Evolutionary conservation across 306 rosid genomes (phyloP), one percentile per base, ranked within the genome.

Genomic region (Malus orientalis): DNA sequence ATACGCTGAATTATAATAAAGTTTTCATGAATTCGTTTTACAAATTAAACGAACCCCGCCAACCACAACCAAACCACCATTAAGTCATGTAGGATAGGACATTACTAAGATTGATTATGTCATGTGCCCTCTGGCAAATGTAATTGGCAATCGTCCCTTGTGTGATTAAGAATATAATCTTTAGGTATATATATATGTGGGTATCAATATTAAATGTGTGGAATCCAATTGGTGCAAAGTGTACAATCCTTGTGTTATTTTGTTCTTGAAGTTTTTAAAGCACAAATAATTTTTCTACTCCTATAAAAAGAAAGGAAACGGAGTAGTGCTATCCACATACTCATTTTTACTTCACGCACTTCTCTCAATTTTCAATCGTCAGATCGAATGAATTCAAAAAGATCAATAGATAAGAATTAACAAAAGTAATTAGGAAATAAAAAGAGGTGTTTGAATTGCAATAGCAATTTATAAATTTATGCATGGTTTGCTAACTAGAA

Each of bases 111-210:
- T 44, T 14, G 30, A 22, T 57, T 61, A 74, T 64, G 45, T 19
- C 78, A 62, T 74, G 45, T 29, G 61, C 69, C n/a, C 59, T 45
- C 62, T 44, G 69, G 45, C 47, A 74, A 74, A n/a, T 69, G 20
- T 15, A 60, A 44, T 60, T 74, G 69, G 36, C 69, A 62, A 29
- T 61, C 36, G 42, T 5, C 8, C 33, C 33, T 42, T 44, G n/a
- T 18, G 20, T 74, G 59, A 74, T 61, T 45, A 44, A 29, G 59
- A 45, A 29, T 44, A 29, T 44, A 29, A 44, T 45, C 45, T 11
- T 16, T 10, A 11, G 68, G 57, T n/a, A 5, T 13, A 53, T 13
- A 53, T 18, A 10, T 14, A 53, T 19, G 12, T 11, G 33, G 36
- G 11, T 11, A 54, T 32, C 44, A 16, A 18, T 11, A 18, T 11